These are phyloP conservation scores for Candida rishiriensis DNA, from an alignment of 805 yeast genomes.

Conservation along the genomic window DNA sequence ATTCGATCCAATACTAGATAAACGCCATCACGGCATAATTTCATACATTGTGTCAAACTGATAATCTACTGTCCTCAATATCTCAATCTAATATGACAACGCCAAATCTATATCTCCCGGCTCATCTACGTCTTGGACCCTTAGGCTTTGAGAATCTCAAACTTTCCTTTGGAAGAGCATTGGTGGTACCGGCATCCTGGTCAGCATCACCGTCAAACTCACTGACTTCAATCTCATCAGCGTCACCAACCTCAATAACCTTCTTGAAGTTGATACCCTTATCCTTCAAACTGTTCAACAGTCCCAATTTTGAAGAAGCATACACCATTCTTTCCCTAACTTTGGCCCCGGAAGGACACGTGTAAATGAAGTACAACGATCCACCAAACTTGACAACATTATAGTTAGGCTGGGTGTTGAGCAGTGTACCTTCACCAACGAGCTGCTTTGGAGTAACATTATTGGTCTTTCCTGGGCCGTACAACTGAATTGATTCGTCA, in stretches of 20 bases:
- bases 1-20: too few species aligned
- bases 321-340: slow-evolving; percentile 90
- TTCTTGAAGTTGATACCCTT: slow-evolving; percentile 38
- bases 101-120: background rate
- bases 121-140: slow-evolving; percentile 59
- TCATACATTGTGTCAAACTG: too few species aligned
- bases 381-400: slow-evolving; percentile 43
- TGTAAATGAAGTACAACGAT: slow-evolving; percentile 58
- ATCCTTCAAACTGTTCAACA: slow-evolving; percentile 45
- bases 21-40: too few species aligned
- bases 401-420: slow-evolving; percentile 50
- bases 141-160: slow-evolving; percentile 56
- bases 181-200: slow-evolving; percentile 4
- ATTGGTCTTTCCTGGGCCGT: background rate
- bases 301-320: slow-evolving; percentile 72
- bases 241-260: slow-evolving; percentile 66
- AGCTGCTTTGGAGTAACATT: slow-evolving; percentile 28
- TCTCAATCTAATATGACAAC: too few species aligned
- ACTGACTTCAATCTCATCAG: slow-evolving; percentile 58
- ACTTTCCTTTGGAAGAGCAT: slow-evolving; percentile 3
- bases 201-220: slow-evolving; percentile 33
- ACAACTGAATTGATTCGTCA: slow-evolving; percentile 8
- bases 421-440: slow-evolving; percentile 33
- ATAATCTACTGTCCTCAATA: too few species aligned
- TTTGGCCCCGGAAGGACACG: slow-evolving; percentile 87